These are phyloP conservation scores for Fomitiporia mediterranea DNA, from an alignment of 1,284 basidiomycete genomes.

Conservation along the genomic window DNA sequence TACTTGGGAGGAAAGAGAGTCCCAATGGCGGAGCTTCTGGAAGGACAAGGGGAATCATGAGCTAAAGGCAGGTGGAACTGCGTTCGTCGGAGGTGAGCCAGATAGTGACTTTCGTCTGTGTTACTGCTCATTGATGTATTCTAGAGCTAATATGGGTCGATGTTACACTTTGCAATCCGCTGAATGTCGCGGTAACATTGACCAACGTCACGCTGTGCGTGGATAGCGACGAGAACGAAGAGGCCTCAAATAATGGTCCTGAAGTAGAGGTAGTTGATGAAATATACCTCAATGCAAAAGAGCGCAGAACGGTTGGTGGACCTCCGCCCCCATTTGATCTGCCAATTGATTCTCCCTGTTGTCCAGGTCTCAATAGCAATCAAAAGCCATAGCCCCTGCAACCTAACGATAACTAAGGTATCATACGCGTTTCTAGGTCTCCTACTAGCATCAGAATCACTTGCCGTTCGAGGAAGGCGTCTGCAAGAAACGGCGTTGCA, in stretches of 20 bases:
- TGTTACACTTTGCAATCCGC: slow-evolving; percentile 59
- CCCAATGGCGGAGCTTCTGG: slow-evolving; percentile 60
- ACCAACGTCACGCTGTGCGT: slow-evolving; percentile 54
- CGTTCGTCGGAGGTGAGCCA: slow-evolving; percentile 53
- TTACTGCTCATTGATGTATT: slow-evolving; percentile 27
- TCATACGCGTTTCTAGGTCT: slow-evolving; percentile 66
- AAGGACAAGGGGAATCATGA: slow-evolving; percentile 46
- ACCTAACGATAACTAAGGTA: slow-evolving; percentile 50
- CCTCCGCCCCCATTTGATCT: background rate
- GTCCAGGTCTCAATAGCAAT: slow-evolving; percentile 60
- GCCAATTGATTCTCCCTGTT: slow-evolving; percentile 11
- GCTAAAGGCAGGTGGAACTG: slow-evolving; percentile 51
- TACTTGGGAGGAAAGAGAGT: slow-evolving; percentile 60
- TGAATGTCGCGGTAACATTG: slow-evolving; percentile 64
- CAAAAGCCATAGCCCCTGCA: slow-evolving; percentile 43
- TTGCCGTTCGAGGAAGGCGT: slow-evolving; percentile 59
- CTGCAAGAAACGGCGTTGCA: slow-evolving; percentile 68
- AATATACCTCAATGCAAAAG: slow-evolving; percentile 50
- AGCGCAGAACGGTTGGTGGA: slow-evolving; percentile 51
- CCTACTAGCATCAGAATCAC: slow-evolving; percentile 54
- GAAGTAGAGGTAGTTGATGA: slow-evolving; percentile 57
- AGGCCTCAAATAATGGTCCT: slow-evolving; percentile 38
- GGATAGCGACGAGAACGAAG: slow-evolving; percentile 30
- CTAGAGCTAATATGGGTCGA: slow-evolving; percentile 76
- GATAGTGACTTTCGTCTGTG: background rate